Conservation (phyloP, 805 yeast species). For the Saccharomycopsis lassenensis region DNA sequence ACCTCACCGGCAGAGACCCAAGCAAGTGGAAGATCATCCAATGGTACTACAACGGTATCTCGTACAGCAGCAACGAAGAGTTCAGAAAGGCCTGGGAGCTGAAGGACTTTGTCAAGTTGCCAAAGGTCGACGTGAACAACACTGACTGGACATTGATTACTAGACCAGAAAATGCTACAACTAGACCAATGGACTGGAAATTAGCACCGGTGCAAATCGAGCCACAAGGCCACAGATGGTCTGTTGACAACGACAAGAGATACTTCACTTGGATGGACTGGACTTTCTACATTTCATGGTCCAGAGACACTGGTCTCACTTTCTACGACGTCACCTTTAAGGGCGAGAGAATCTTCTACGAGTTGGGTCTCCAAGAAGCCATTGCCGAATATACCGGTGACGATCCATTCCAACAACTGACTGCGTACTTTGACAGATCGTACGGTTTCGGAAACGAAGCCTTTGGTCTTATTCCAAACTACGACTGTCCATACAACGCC, state of each 20-base stretch:
- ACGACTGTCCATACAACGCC: conserved; percentile 24
- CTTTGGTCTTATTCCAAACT: conserved; percentile 24
- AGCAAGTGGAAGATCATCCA: conserved; percentile 17
- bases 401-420: conserved; percentile 24
- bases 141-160: conserved; percentile 10
- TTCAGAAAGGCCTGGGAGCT: conserved; percentile 21
- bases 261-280: conserved; percentile 26
- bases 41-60: conserved; percentile 21
- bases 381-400: conserved; percentile 25
- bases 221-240: conserved; percentile 24
- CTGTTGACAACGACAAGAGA: conserved; percentile 20
- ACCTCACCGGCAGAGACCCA: not conserved
- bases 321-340: conserved; percentile 22
- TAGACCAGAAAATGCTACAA: not conserved
- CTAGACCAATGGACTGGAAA: conserved; percentile 19
- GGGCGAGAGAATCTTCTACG: conserved; percentile 24
- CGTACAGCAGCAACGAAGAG: conserved; percentile 21
- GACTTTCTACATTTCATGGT: conserved; percentile 22
- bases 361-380: conserved; percentile 24
- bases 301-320: conserved; percentile 22
- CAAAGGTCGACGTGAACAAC: conserved; percentile 14
- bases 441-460: conserved; percentile 25
- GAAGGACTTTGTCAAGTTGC: conserved; percentile 19
- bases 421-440: conserved; percentile 21
- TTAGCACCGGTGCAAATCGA: conserved; percentile 21